These are phyloP conservation scores for Quercus dentata DNA, from an alignment of 306 rosid species.

Conservation along the genomic window DNA sequence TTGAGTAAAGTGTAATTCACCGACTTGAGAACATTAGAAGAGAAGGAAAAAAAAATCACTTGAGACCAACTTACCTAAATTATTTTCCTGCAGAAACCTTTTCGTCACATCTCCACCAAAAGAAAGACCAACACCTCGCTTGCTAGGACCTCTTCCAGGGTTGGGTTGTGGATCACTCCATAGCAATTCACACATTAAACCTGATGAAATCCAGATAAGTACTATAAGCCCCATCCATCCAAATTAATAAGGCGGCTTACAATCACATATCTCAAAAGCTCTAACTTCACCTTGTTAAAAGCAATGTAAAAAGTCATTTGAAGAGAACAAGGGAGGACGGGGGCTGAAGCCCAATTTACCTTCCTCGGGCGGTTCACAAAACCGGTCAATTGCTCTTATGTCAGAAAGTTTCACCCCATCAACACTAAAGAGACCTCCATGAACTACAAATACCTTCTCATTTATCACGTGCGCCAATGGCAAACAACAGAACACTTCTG, in stretches of 20 bases:
- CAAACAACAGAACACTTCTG: constrained; percentile 91
- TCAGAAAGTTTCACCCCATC: constrained; percentile 95
- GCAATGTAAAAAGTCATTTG: constrained; percentile 10
- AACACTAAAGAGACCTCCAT: constrained; percentile 97
- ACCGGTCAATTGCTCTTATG: constrained; percentile 81
- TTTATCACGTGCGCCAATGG: constrained; percentile 94
- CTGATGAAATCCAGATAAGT: constrained; percentile 35
- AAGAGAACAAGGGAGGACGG: neutral
- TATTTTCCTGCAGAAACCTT: constrained; percentile 82
- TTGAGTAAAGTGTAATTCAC: constrained; percentile 21
- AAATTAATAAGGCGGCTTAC: neutral
- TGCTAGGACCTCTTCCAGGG: constrained; percentile 98
- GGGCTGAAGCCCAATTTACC: constrained; percentile 42
- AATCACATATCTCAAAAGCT: neutral
- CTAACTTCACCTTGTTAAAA: neutral
- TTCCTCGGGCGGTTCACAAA: constrained; percentile 99
- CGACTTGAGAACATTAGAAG: constrained; percentile 3
- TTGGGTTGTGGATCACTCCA: constrained; percentile 99
- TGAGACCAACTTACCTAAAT: constrained; percentile 53
- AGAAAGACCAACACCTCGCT: constrained; percentile 97
- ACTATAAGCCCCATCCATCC: constrained; percentile 9
- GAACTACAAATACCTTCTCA: constrained; percentile 82
- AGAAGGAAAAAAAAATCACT: neutral
- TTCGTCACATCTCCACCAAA: constrained; percentile 93
- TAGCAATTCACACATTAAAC: constrained; percentile 94